Evolutionary conservation across 768 basidiomycete genomes (phyloP), one percentile per base, ranked within the genome.

Genomic region (Nidularia sp.): DNA sequence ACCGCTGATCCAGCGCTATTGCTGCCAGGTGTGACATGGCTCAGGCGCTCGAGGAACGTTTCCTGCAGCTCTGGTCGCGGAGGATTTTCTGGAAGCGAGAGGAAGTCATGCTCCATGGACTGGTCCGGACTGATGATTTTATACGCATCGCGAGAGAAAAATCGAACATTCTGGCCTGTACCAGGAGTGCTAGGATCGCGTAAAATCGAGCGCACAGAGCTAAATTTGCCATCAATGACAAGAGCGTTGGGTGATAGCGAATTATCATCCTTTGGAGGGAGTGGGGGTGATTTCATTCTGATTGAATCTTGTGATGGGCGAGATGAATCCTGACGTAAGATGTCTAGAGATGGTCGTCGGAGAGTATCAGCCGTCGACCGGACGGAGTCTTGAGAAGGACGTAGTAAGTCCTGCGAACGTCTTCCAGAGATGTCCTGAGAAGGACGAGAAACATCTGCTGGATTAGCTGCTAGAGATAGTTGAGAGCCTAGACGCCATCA

Each of bases 91-190:
- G 58, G 64, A 10, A 69, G 63, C n/a, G 62, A 60, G 36, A 66
- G 65, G 47, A 67, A 65, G n/a, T 75, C 74, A 2, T 59, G 56
- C 29, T 77, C 74, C 42, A 70, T 65, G 13, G 85, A 86, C 18
- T 75, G 68, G 43, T 88, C 83, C n/a, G 85, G 84, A 47, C 76
- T 86, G 59, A 85, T 80, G 22, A 79, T 70, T 55, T 77, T 83
- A 70, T 79, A 85, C 9, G 81, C 83, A 49, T 87, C 83, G 29
- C 82, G 76, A 29, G 86, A 81, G 65, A 88, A 88, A 70, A 90
- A 89, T 5, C 88, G 83, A 41, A 90, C 88, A 54, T 83, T 88
- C 62, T 84, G 83, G n/a, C 88, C 87, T 8, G 86, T 87, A 3
- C 84, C 86, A 12, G 88, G 88, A 0, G 86, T 85, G 45, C 83